Conservation (phyloP, 768 basidiomycete genomes). For the Suillus subluteus region DNA sequence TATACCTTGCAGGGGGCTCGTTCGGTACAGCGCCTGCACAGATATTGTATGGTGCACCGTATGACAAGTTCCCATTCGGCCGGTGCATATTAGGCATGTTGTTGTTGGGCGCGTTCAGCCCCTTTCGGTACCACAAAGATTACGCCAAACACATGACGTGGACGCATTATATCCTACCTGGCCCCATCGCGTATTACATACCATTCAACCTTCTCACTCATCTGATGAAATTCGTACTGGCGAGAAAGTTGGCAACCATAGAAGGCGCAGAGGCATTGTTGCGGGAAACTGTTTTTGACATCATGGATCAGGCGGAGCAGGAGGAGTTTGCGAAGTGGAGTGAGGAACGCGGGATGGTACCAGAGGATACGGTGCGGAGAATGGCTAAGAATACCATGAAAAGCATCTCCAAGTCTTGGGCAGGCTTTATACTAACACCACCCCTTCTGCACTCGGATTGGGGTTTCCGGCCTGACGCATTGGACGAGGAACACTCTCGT, state of each 20-base stretch:
- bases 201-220: constrained; percentile 44
- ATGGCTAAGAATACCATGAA: constrained; percentile 46
- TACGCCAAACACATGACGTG: constrained; percentile 52
- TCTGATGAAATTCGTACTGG: constrained; percentile 37
- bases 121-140: constrained; percentile 47
- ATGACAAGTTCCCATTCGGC: constrained; percentile 54
- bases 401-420: constrained; percentile 55
- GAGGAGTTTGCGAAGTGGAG: constrained; percentile 43
- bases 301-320: constrained; percentile 42
- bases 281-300: constrained; percentile 40
- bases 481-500: constrained; percentile 49
- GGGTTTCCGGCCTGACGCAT: constrained; percentile 46
- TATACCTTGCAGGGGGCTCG: constrained; percentile 57
- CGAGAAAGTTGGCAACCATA: constrained; percentile 39
- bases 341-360: constrained; percentile 40
- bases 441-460: constrained; percentile 53
- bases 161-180: constrained; percentile 48
- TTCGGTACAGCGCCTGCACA: constrained; percentile 59
- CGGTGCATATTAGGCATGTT: constrained; percentile 49
- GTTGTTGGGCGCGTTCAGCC: constrained; percentile 50
- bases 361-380: constrained; percentile 46
- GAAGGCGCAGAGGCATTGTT: constrained; percentile 47
- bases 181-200: constrained; percentile 45
- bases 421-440: constrained; percentile 50
- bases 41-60: constrained; percentile 56